phyloP scores from a whole-genome alignment of 2,329 filamentous ascomycete genomes.

The Aspergillus sp. region DNA sequence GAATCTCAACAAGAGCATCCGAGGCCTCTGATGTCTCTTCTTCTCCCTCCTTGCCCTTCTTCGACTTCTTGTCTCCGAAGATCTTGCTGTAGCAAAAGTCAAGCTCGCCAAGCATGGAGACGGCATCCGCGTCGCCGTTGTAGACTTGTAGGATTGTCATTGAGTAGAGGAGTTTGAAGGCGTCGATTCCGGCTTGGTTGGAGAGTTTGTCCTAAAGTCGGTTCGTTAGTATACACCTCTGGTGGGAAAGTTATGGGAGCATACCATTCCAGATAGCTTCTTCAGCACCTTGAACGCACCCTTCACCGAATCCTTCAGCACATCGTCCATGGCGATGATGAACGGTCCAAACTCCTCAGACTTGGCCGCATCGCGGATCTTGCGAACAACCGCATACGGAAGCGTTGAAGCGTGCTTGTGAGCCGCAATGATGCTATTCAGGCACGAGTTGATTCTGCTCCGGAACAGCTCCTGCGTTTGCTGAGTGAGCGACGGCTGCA shows the following conservation, averaged over 20 bases:
- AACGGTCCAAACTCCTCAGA: conserved; percentile 44
- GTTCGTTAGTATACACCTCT: conserved; percentile 18
- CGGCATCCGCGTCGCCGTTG: conserved; percentile 83
- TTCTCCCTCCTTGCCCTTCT: conserved; percentile 40
- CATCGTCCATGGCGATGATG: conserved; percentile 54
- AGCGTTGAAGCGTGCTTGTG: conserved; percentile 42
- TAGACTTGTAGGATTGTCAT: conserved; percentile 87
- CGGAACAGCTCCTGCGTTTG: conserved; percentile 57
- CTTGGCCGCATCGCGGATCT: conserved; percentile 45
- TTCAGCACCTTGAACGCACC: conserved; percentile 48
- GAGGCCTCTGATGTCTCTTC: conserved; percentile 58
- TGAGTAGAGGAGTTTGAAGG: conserved; percentile 79
- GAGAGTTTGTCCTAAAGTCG: conserved; percentile 57
- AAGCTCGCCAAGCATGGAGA: conserved; percentile 82
- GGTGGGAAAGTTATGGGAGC: neutral
- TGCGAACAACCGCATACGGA: conserved; percentile 46
- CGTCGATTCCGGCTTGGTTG: conserved; percentile 53
- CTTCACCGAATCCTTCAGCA: conserved; percentile 48
- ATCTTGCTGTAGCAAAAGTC: conserved; percentile 73
- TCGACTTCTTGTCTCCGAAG: conserved; percentile 54
- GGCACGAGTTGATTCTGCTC: conserved; percentile 58
- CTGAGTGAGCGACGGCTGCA: conserved; percentile 52
- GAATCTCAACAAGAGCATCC: conserved; percentile 79
- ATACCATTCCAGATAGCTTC: conserved; percentile 43
- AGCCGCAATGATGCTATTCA: conserved; percentile 56